phyloP scores from a whole-genome alignment of 139 green algal species.

The Tetradesmus lagerheimii region DNA sequence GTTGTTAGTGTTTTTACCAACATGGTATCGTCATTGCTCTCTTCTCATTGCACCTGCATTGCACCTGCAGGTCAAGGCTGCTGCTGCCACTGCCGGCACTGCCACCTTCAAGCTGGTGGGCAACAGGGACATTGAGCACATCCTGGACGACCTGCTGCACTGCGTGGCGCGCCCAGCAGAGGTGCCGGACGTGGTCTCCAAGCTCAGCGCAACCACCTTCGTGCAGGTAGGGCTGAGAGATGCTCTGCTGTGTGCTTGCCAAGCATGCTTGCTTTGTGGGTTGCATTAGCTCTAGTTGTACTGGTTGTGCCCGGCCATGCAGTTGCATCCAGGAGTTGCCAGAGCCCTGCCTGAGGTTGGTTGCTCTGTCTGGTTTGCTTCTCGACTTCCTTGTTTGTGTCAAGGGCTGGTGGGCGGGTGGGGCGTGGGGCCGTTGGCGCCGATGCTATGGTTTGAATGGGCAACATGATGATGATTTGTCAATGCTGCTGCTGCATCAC shows the following conservation, averaged over 20 bases:
- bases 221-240: slow-evolving; percentile 66
- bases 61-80: slow-evolving; percentile 60
- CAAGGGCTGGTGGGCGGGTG: too few species aligned
- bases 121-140: slow-evolving; percentile 93
- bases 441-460: too few species aligned
- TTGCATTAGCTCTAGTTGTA: too few species aligned
- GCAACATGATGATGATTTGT: too few species aligned
- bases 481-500: neutral
- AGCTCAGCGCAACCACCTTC: slow-evolving; percentile 92
- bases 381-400: too few species aligned
- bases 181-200: slow-evolving; percentile 85
- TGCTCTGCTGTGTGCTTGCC: neutral
- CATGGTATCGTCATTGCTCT: too few species aligned
- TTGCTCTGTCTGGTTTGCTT: too few species aligned
- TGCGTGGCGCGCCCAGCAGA: slow-evolving; percentile 82
- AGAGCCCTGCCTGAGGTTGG: too few species aligned
- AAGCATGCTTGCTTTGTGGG: neutral
- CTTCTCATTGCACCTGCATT: neutral
- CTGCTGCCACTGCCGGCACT: slow-evolving; percentile 62
- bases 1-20: too few species aligned
- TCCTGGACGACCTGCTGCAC: slow-evolving; percentile 84
- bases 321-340: too few species aligned
- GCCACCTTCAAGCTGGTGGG: slow-evolving; percentile 71
- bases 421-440: too few species aligned
- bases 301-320: too few species aligned